phyloP scores from a whole-genome alignment of 2,329 filamentous ascomycete genomes.

The Zymoseptoria tritici region DNA sequence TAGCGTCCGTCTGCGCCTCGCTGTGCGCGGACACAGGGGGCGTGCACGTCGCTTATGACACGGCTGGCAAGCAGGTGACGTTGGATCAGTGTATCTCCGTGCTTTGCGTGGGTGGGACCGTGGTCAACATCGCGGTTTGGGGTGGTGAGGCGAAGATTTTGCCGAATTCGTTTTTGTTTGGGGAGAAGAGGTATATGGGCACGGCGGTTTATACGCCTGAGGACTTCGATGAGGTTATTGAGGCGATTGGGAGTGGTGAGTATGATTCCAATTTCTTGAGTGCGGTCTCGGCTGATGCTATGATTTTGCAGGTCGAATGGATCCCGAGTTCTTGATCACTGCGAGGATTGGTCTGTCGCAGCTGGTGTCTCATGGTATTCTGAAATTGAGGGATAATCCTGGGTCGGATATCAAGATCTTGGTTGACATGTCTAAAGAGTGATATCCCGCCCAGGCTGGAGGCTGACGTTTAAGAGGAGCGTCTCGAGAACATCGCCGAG shows the following conservation, averaged over 20 bases:
- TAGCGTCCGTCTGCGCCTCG: background rate
- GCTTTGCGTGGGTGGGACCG: constrained; percentile 1
- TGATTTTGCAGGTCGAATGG: background rate
- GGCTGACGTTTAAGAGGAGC: background rate
- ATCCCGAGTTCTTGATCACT: background rate
- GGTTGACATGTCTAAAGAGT: constrained; percentile 6
- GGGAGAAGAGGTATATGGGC: constrained; percentile 7
- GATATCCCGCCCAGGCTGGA: background rate
- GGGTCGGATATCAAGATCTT: constrained; percentile 7
- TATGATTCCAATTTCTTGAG: background rate
- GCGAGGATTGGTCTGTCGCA: background rate
- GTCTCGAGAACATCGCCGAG: too few relatives aligned
- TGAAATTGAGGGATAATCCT: background rate
- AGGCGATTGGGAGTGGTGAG: constrained; percentile 3
- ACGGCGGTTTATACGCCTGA: background rate
- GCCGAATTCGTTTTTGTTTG: constrained; percentile 5
- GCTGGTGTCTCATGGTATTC: background rate
- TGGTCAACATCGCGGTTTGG: constrained; percentile 11
- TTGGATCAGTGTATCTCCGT: background rate
- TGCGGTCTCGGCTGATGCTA: background rate
- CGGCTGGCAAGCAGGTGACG: background rate
- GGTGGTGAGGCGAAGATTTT: constrained; percentile 3
- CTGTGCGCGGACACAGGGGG: background rate
- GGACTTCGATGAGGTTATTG: constrained; percentile 8
- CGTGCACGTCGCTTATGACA: background rate